Conservation (phyloP, 148 eudicot genomes). For the Camellia lanceoleosa region DNA sequence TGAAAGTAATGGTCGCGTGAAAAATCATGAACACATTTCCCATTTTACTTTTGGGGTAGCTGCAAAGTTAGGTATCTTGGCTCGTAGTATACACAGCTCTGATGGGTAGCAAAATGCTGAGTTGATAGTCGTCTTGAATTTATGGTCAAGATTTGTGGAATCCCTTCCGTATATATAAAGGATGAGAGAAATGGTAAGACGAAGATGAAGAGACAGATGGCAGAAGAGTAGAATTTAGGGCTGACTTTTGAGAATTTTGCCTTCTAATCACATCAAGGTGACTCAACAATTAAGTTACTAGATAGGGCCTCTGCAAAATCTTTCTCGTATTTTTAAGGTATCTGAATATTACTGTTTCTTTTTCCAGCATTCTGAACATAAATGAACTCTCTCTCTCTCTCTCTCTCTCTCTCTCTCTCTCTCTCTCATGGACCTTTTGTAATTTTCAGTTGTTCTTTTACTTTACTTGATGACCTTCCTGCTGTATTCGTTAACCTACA, state of each 20-base stretch:
- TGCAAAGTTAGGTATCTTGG: background rate
- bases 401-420: background rate
- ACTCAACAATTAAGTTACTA: background rate
- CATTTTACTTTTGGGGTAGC: constrained; percentile 9
- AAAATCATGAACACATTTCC: constrained; percentile 4
- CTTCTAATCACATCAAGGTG: background rate
- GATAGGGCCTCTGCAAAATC: background rate
- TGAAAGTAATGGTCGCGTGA: background rate
- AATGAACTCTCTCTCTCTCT: background rate
- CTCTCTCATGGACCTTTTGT: background rate
- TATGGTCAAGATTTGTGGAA: background rate
- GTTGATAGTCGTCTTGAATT: constrained; percentile 8
- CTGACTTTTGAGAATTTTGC: constrained; percentile 6
- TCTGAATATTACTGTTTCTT: background rate
- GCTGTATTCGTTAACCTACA: background rate
- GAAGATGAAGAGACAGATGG: constrained; percentile 2
- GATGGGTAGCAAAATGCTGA: background rate
- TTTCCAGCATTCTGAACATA: background rate
- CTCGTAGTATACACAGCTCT: background rate
- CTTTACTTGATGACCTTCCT: background rate
- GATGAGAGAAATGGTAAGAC: background rate
- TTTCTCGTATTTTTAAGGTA: constrained; percentile 9
- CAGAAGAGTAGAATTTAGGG: constrained; percentile 10
- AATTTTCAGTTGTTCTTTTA: background rate
- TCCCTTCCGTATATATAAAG: constrained; percentile 13